Evolutionary conservation across 495 filamentous ascomycete species (phyloP), one percentile per base, ranked within the genome.

Genomic region (Aspergillus sclerotiicarbonarius): DNA sequence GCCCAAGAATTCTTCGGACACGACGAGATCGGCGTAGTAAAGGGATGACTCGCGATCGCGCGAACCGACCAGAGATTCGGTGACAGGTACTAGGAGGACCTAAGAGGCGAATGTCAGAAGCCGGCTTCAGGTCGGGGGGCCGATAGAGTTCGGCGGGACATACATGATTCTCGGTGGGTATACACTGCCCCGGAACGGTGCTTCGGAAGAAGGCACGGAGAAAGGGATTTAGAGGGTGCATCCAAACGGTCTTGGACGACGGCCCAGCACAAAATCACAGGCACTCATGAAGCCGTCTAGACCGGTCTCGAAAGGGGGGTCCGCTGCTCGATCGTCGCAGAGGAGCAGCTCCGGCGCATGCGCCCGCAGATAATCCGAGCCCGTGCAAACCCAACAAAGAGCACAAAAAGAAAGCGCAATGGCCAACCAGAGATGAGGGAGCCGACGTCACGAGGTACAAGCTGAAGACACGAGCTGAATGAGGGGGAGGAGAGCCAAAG

Each of bases 161-260:
- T 79, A 90, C 89, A 81, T 98, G 90, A 70, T 93, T 89, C 72
- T 94, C 88, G 56, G 92, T 83, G 48, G 93, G 94, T 66, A 87
- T 83, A 81, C 95, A 98, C 85, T 97, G 95, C 70, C 89, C 78
- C 56, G 90, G 91, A 65, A 96, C 83, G 70, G 90, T 84, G 82
- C 90, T 97, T 79, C 91, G 90, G 83, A 96, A 96, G 88, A 98
- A 97, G 79, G 95, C 90, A 80, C 90, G 87, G 69, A 99, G 84
- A 75, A 96, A 96, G 70, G 95, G 94, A 76, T 98, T 99, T 87
- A 98, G 85, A 78, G 94, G 91, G 87, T 92, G 93, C 93, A 98
- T 97, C 90, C 93, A 91, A 78, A 73, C 75, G 74, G 66, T 76
- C 63, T 72, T 76, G 75, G 76, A 78, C 74, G 75, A 75, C 75